Percentiles rank a stretch among this genome's conserved stretches.
Evolutionary conservation across 768 basidiomycete species (phyloP).

Genomic region (Suillus subalutaceus): DNA sequence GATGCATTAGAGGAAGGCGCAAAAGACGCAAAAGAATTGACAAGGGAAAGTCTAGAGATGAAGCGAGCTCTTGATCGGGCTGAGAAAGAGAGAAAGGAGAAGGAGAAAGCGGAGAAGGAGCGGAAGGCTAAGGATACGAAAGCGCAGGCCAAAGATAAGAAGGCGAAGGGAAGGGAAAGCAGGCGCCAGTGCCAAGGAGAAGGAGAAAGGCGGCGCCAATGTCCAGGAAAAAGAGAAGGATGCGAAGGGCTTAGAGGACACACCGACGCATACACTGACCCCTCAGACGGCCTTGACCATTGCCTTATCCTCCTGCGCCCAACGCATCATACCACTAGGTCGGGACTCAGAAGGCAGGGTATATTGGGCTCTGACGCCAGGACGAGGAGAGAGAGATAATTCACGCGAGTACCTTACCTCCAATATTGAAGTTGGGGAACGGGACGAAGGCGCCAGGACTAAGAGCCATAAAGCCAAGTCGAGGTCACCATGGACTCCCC

Average conservation of each 20-base stretch:
- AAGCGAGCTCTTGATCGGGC: slow-evolving; percentile 31
- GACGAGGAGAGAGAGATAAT: slow-evolving; percentile 56
- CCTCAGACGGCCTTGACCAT: slow-evolving; percentile 48
- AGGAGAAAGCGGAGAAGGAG: slow-evolving; percentile 51
- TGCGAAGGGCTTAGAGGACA: slow-evolving; percentile 10
- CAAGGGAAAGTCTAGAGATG: slow-evolving; percentile 42
- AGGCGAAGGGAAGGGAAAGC: slow-evolving; percentile 65
- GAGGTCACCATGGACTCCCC: slow-evolving; percentile 43
- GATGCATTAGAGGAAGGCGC: slow-evolving; percentile 64
- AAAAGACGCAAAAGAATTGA: slow-evolving; percentile 56
- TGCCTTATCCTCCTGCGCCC: slow-evolving; percentile 43
- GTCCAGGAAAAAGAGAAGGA: slow-evolving; percentile 34
- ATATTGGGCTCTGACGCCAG: slow-evolving; percentile 71
- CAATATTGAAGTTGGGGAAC: slow-evolving; percentile 1
- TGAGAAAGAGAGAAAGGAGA: slow-evolving; percentile 46
- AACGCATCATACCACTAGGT: slow-evolving; percentile 68
- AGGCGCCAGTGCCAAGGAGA: slow-evolving; percentile 34
- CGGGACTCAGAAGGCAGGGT: slow-evolving; percentile 64
- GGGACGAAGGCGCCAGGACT: slow-evolving; percentile 20
- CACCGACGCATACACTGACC: slow-evolving; percentile 51
- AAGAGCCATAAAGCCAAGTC: slow-evolving; percentile 33
- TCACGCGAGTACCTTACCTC: slow-evolving; percentile 36
- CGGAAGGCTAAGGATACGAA: slow-evolving; percentile 33
- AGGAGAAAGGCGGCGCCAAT: slow-evolving; percentile 42
- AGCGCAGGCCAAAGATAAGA: slow-evolving; percentile 19